Conservation (phyloP, 345 rosid genomes). For the Noccaea caerulescens region DNA sequence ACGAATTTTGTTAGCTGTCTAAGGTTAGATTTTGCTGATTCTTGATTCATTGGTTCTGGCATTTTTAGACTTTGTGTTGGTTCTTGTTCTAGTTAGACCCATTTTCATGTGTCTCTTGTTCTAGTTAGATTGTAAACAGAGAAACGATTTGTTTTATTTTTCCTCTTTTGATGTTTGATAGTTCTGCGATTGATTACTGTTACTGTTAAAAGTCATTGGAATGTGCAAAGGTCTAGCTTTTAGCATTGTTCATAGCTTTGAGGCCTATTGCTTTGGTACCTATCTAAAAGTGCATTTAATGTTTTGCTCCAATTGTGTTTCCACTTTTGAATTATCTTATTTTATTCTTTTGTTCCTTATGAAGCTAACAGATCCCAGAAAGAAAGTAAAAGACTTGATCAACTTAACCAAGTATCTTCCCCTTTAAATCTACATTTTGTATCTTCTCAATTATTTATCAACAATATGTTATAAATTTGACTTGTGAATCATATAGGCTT, state of each 20-base stretch:
- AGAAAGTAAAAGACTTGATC: slow-evolving; percentile 33
- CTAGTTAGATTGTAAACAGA: slow-evolving; percentile 18
- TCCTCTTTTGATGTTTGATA: slow-evolving; percentile 35
- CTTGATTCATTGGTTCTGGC: not conserved
- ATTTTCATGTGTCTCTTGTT: slow-evolving; percentile 15
- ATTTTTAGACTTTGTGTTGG: not conserved
- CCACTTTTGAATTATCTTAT: slow-evolving; percentile 9
- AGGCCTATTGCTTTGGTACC: slow-evolving; percentile 26
- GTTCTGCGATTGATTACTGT: slow-evolving; percentile 36
- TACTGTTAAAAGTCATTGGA: slow-evolving; percentile 30
- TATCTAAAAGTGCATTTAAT: slow-evolving; percentile 34
- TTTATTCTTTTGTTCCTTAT: slow-evolving; percentile 15
- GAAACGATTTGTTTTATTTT: not conserved
- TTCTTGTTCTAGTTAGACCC: slow-evolving; percentile 29
- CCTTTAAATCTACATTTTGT: not conserved
- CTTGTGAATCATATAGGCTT: slow-evolving; percentile 20
- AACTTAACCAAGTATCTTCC: slow-evolving; percentile 24
- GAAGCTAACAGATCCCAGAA: slow-evolving; percentile 20
- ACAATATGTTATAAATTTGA: not conserved
- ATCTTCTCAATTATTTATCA: not conserved
- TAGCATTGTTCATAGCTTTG: slow-evolving; percentile 38
- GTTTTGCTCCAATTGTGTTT: slow-evolving; percentile 28
- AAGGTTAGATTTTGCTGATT: slow-evolving; percentile 16
- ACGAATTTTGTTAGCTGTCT: slow-evolving; percentile 28
- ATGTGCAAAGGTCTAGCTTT: slow-evolving; percentile 33